Conservation (phyloP, 148 eudicot genomes). For the Simmondsia chinensis region DNA sequence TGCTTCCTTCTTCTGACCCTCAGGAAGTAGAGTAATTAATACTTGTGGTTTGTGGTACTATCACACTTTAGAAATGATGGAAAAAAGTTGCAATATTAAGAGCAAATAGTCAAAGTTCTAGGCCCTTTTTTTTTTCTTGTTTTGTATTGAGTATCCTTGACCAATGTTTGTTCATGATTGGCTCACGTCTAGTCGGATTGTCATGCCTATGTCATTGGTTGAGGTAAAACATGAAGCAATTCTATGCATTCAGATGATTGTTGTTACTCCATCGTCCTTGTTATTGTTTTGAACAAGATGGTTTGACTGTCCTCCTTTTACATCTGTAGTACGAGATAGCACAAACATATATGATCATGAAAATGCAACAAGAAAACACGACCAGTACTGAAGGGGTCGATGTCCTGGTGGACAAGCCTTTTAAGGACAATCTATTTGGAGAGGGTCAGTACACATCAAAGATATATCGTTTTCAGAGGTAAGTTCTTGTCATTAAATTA, state of each 20-base stretch:
- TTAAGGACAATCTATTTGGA: constrained; percentile 46
- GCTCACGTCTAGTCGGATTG: constrained; percentile 37
- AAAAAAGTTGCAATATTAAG: not conserved
- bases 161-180: constrained; percentile 10
- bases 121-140: not conserved
- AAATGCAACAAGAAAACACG: constrained; percentile 53
- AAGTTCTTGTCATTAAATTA: constrained; percentile 2
- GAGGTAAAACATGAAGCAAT: constrained; percentile 59
- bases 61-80: not conserved
- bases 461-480: constrained; percentile 58
- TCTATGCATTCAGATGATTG: too few relatives aligned
- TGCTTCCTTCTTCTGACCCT: too few relatives aligned
- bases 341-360: constrained; percentile 55
- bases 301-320: constrained; percentile 1
- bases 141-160: constrained; percentile 25
- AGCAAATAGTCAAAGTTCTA: too few relatives aligned
- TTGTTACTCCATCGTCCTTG: too few relatives aligned
- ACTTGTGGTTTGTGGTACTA: too few relatives aligned
- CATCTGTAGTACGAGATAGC: constrained; percentile 56
- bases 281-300: not conserved
- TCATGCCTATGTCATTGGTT: constrained; percentile 65
- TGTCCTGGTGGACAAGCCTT: constrained; percentile 38
- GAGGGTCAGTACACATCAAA: constrained; percentile 58
- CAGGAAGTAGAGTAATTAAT: too few relatives aligned
- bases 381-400: constrained; percentile 57